These are phyloP conservation scores for Tuber magnatum DNA, from an alignment of 495 filamentous ascomycete species.

Conservation along the genomic window DNA sequence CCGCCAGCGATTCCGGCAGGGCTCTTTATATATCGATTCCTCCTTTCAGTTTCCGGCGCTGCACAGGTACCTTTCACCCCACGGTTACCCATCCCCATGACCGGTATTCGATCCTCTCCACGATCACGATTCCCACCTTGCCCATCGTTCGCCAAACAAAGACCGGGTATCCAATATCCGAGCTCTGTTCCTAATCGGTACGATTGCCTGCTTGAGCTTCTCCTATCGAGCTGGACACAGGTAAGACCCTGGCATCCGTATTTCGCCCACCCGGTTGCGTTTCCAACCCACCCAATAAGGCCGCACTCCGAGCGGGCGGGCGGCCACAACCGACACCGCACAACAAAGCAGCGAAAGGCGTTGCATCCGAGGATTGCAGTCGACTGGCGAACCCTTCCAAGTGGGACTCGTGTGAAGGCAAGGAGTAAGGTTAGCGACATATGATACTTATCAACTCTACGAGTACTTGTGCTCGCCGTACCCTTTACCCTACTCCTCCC, in stretches of 20 bases:
- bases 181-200: not conserved
- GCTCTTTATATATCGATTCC: slow-evolving; percentile 5
- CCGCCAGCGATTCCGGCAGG: not conserved
- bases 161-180: not conserved
- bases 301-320: slow-evolving; percentile 3
- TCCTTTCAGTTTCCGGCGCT: slow-evolving; percentile 3
- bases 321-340: slow-evolving; percentile 2
- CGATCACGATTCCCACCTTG: slow-evolving; percentile 36
- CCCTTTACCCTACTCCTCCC: not conserved
- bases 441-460: not conserved
- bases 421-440: not conserved
- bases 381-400: not conserved
- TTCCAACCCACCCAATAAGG: not conserved
- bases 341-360: slow-evolving; percentile 3
- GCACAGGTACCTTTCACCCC: not conserved
- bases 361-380: not conserved
- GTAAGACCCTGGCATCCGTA: not conserved
- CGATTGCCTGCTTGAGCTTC: not conserved
- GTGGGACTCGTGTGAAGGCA: not conserved
- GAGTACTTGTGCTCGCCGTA: not conserved
- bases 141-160: slow-evolving; percentile 22
- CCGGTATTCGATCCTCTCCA: slow-evolving; percentile 31
- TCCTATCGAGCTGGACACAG: not conserved
- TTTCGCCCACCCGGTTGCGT: not conserved
- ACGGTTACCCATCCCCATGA: slow-evolving; percentile 24